Conservation (phyloP, 2,329 filamentous ascomycete genomes). For the Penicillium sp. region DNA sequence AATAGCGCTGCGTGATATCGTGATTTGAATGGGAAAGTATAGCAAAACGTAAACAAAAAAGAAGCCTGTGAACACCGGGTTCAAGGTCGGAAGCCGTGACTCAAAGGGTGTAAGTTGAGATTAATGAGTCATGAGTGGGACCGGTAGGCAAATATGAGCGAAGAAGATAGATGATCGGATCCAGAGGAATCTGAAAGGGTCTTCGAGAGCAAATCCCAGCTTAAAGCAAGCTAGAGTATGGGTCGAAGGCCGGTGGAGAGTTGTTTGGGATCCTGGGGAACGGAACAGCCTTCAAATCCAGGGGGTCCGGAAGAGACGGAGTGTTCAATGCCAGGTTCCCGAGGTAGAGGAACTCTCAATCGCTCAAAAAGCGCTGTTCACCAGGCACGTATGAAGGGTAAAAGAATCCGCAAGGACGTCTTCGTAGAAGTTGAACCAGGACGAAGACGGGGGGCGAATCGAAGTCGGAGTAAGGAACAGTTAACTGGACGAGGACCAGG, state of each 20-base stretch:
- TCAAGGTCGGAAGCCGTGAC: constrained; percentile 34
- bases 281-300: constrained; percentile 23
- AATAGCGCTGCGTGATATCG: constrained; percentile 44
- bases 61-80: constrained; percentile 39
- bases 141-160: constrained; percentile 5
- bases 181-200: constrained; percentile 2
- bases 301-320: constrained; percentile 18
- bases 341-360: constrained; percentile 4
- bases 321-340: constrained; percentile 27
- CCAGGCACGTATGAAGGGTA: background rate
- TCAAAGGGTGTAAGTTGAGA: constrained; percentile 24
- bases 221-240: constrained; percentile 1
- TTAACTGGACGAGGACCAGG: background rate
- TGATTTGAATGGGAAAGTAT: constrained; percentile 29
- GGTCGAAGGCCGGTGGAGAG: background rate
- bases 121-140: constrained; percentile 32
- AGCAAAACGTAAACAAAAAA: constrained; percentile 20
- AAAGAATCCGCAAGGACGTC: background rate
- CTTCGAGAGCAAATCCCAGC: background rate
- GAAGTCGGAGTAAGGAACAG: background rate
- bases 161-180: constrained; percentile 5
- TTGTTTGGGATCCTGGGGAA: constrained; percentile 22
- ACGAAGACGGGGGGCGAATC: constrained; percentile 5
- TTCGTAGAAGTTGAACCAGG: background rate
- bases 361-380: constrained; percentile 1